phyloP scores from a whole-genome alignment of 169 alveolate genomes.

The Amoebophrya sp. region DNA sequence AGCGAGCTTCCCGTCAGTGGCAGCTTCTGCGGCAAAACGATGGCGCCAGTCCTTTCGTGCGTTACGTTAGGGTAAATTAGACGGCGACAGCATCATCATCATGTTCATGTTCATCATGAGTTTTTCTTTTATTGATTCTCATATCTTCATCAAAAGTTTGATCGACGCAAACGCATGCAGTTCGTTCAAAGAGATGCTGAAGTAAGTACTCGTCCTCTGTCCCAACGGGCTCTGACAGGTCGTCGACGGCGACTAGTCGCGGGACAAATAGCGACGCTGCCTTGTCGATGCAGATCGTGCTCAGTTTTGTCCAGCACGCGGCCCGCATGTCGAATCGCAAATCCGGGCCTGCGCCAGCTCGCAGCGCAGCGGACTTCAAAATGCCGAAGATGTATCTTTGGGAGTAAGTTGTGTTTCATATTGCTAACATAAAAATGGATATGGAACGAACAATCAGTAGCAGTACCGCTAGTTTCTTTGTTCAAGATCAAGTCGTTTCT shows the following conservation, averaged over 20 bases:
- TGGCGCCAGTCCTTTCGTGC: neutral
- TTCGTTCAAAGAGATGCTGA: neutral
- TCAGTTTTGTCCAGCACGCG: neutral
- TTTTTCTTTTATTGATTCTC: neutral
- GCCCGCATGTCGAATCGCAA: neutral
- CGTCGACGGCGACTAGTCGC: neutral
- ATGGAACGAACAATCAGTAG: neutral
- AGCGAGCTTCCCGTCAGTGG: neutral
- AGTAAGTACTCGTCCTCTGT: neutral
- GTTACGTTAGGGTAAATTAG: too few species aligned
- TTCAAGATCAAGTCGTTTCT: neutral
- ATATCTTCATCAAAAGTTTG: too few species aligned
- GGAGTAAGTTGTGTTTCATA: neutral
- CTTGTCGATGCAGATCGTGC: neutral
- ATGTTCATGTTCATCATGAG: too few species aligned
- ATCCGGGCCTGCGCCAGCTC: neutral
- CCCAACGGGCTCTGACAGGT: neutral
- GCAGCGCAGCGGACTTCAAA: neutral
- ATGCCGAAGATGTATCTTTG: neutral
- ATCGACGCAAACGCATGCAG: neutral
- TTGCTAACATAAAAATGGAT: too few species aligned
- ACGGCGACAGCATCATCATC: too few species aligned
- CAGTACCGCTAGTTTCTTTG: neutral
- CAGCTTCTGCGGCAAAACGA: neutral
- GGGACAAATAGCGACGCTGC: neutral